Base-by-base conservation (phyloP, 78 protist genomes). In the Mastigamoeba balamuthi region DNA sequence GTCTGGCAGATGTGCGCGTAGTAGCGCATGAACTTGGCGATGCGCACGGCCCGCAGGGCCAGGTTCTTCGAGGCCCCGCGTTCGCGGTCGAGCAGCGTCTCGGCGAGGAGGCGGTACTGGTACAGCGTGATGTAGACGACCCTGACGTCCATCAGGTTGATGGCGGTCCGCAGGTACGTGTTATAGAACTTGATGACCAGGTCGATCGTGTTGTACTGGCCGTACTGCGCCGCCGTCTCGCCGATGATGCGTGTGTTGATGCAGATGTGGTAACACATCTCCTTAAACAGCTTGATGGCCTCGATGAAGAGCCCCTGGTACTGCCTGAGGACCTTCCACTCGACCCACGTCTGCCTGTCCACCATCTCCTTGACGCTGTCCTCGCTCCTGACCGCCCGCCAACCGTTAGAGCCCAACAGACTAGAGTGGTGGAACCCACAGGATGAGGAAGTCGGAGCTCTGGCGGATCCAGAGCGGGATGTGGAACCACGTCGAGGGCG, bases 291-390 rank as follows among this genome's bases (percentile, higher is more conserved):
- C 6, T 30, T 38, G 27, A 72, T 6, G 65, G 76, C 7, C 10
- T 72, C 76, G 27, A n/a, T 42, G 23, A 72, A 72, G 5, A 72
- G 65, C 9, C 7, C 37, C 25, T 72, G 76, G 37, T 42, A 72
- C 37, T 72, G 76, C 8, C 76, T 28, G 38, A 72, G 35, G 4
- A 72, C 64, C 35, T 72, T 72, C 76, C 76, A 72, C 23, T 72
- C 76, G 38, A 72, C 53, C 76, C 76, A 72, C 9, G 23, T 10
- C 3, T 5, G 8, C 8, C 64, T 28, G 35, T 42, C 64, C 3
- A 9, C 2, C 40, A 72, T 30, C 10, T 72, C 35, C 7, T 4
- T 30, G 33, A 38, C 8, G 23, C 30, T n/a, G 6, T 52, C 65
- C 6, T 43, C 17, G 58, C 58, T 48, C 58, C 58, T 48, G 17